Base-by-base conservation (phyloP, 1,284 basidiomycete genomes). In the Bondarzewia mesenterica region DNA sequence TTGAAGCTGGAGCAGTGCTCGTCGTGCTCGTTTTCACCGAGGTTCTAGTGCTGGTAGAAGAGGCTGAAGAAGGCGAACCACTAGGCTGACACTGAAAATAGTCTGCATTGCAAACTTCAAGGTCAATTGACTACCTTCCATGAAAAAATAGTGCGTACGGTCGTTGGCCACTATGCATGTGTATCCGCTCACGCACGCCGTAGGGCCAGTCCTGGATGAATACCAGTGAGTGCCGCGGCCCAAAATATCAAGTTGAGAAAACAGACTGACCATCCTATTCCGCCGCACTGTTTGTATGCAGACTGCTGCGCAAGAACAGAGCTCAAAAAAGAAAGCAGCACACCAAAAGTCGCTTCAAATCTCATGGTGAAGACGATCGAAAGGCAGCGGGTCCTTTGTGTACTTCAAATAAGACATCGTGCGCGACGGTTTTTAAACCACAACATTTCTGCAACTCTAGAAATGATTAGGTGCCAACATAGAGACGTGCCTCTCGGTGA, bases 1-100 rank as follows among this genome's bases (percentile, higher is more conserved):
- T 77, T 73, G 69, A 81, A 77, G 70, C 77, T 18, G 38, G 38
- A 78, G 35, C 75, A 77, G 68, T 37, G 23, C 40, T 80, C 77
- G 70, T 77, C 20, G 38, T 18, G 20, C 15, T 40, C 10, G 38
- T 18, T 18, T 12, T n/a, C 10, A 22, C 21, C 10, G 38, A 40
- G 3, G 38, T 40, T 8, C 16, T 18, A 10, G 71, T 80, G 36
- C 12, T 42, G n/a, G 55, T 32, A 23, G 46, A 37, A 5, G 52
- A 40, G 38, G 47, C 45, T 1, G 54, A 44, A 12, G 50, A 23
- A 43, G 21, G 22, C 25, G 27, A 15, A 14, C 12, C 15, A 5
- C 21, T 12, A 16, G 4, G 5, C 39, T 41, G n/a, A 16, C 22
- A 16, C n/a, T 26, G 42, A 23, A 6, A 29, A 43, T 43, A 26